These are phyloP conservation scores for Xylariales sp. DNA, from an alignment of 2,329 filamentous ascomycete species.

Conservation along the genomic window DNA sequence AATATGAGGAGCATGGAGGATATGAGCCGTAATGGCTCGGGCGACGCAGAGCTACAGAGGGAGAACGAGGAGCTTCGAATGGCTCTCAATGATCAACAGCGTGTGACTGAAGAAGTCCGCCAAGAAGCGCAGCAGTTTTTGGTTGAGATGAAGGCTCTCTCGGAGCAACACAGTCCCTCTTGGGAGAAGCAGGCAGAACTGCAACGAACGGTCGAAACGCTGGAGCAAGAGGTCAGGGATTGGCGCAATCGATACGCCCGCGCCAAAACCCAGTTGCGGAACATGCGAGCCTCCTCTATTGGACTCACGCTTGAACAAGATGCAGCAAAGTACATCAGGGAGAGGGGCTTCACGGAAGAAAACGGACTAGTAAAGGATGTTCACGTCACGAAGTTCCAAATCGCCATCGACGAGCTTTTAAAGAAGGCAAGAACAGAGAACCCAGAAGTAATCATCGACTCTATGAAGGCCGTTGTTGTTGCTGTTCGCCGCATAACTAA, in stretches of 20 bases:
- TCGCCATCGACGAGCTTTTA: slow-evolving; percentile 87
- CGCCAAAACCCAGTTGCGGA: slow-evolving; percentile 81
- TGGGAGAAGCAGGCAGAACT: slow-evolving; percentile 81
- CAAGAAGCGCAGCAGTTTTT: slow-evolving; percentile 79
- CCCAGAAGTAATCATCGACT: slow-evolving; percentile 70
- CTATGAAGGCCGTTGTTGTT: slow-evolving; percentile 82
- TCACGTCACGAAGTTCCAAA: slow-evolving; percentile 91
- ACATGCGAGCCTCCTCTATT: slow-evolving; percentile 74
- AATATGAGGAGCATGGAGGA: slow-evolving; percentile 15
- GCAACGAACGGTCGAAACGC: slow-evolving; percentile 65
- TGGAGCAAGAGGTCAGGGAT: slow-evolving; percentile 80
- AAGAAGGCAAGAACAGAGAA: slow-evolving; percentile 70
- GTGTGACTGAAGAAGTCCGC: slow-evolving; percentile 81
- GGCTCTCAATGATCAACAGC: slow-evolving; percentile 68
- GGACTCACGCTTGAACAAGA: slow-evolving; percentile 68
- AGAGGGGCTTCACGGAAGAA: slow-evolving; percentile 63
- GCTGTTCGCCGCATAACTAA: slow-evolving; percentile 81
- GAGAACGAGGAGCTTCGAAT: slow-evolving; percentile 67
- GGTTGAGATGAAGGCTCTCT: slow-evolving; percentile 83
- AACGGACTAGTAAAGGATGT: slow-evolving; percentile 84
- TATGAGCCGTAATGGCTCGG: slow-evolving; percentile 18
- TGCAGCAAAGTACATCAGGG: slow-evolving; percentile 60
- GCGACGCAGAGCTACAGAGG: slow-evolving; percentile 53
- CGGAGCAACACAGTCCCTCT: slow-evolving; percentile 71
- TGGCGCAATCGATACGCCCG: slow-evolving; percentile 90